phyloP scores from a whole-genome alignment of 1,284 basidiomycete species.

The Malassezia vespertilionis region DNA sequence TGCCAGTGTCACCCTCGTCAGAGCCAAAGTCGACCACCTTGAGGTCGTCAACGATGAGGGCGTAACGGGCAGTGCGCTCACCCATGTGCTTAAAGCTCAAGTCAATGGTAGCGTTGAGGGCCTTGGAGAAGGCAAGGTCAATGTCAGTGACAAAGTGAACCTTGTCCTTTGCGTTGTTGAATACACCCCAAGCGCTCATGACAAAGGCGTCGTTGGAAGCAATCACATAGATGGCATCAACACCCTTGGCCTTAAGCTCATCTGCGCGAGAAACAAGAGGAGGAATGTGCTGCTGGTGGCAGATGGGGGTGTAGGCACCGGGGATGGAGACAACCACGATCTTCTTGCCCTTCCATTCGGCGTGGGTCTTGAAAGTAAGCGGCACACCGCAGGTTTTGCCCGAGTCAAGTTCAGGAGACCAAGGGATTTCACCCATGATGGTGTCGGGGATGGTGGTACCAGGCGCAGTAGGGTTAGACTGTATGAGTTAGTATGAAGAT shows the following conservation, averaged over 20 bases:
- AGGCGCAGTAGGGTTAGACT: slow-evolving; percentile 6
- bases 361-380: slow-evolving; percentile 51
- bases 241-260: slow-evolving; percentile 62
- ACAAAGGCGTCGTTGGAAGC: slow-evolving; percentile 44
- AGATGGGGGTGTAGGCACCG: slow-evolving; percentile 54
- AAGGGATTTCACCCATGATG: slow-evolving; percentile 59
- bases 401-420: slow-evolving; percentile 58
- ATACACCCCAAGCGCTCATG: slow-evolving; percentile 58
- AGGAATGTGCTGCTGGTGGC: slow-evolving; percentile 53
- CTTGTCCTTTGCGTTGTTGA: slow-evolving; percentile 62
- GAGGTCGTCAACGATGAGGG: slow-evolving; percentile 57
- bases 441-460: slow-evolving; percentile 56
- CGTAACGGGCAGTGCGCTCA: slow-evolving; percentile 59
- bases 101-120: slow-evolving; percentile 58
- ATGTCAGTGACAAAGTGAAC: slow-evolving; percentile 61
- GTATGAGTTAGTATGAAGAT: no score
- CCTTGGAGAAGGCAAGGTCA: slow-evolving; percentile 57
- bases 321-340: slow-evolving; percentile 67
- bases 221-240: slow-evolving; percentile 55
- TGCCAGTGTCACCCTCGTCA: slow-evolving; percentile 17
- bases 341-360: slow-evolving; percentile 68
- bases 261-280: slow-evolving; percentile 58
- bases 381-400: slow-evolving; percentile 46
- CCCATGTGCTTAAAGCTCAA: slow-evolving; percentile 49
- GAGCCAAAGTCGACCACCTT: slow-evolving; percentile 47